Conservation (phyloP, 352 stramenopile genomes). For the Pythium dissotocum region DNA sequence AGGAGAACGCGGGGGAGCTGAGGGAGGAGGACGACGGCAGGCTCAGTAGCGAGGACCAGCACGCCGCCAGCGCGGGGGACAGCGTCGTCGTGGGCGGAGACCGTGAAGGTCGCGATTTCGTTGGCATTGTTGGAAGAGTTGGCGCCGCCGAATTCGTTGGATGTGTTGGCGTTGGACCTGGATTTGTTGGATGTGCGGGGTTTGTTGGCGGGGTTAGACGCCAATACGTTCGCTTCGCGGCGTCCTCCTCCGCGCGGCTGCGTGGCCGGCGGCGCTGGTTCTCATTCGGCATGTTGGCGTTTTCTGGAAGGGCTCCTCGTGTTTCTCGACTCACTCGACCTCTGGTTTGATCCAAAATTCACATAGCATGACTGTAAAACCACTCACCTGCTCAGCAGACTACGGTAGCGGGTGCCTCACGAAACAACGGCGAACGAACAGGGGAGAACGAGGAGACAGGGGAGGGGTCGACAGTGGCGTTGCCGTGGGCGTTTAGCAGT, state of each 20-base stretch:
- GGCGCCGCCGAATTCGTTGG: neutral
- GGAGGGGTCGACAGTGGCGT: neutral
- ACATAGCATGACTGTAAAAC: constrained; percentile 1
- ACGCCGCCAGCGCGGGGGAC: constrained; percentile 21
- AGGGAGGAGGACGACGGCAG: constrained; percentile 8
- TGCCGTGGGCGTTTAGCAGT: constrained; percentile 1
- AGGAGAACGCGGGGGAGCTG: constrained; percentile 16
- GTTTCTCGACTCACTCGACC: neutral
- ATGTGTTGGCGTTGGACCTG: constrained; percentile 5
- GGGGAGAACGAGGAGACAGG: neutral
- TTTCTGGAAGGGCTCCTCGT: neutral
- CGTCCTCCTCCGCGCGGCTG: constrained; percentile 15
- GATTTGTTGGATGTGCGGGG: constrained; percentile 1
- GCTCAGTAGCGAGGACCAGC: constrained; percentile 24
- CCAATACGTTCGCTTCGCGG: neutral
- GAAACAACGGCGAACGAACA: neutral
- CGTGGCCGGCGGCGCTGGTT: constrained; percentile 20
- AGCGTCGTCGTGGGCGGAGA: neutral
- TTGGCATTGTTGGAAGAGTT: neutral
- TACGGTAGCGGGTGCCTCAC: too few relatives aligned
- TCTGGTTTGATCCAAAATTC: constrained; percentile 5
- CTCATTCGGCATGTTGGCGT: constrained; percentile 16
- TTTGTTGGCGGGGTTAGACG: constrained; percentile 1
- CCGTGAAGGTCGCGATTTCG: neutral
- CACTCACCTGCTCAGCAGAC: constrained; percentile 1